These are phyloP conservation scores for Populus trichocarpa DNA, from an alignment of 441 rosid genomes.

Conservation along the genomic window DNA sequence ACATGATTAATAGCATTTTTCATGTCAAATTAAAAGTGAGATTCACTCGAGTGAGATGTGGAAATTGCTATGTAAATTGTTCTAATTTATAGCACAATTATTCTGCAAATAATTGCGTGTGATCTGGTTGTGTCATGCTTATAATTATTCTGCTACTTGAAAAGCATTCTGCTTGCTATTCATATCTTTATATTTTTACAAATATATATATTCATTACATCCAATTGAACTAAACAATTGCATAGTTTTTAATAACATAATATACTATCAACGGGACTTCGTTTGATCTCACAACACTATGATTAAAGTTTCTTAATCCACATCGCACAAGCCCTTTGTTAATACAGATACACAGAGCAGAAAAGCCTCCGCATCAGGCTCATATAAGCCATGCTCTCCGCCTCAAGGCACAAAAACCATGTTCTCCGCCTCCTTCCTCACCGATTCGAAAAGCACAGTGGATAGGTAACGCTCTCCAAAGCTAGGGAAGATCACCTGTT, in stretches of 20 bases:
- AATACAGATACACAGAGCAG: not conserved
- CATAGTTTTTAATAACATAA: not conserved
- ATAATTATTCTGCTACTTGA: too few species aligned
- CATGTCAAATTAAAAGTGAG: too few species aligned
- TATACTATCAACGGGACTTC: not conserved
- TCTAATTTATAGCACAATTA: too few species aligned
- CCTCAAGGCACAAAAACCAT: slow-evolving; percentile 34
- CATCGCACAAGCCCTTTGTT: not conserved
- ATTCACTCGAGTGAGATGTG: too few species aligned
- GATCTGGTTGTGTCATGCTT: too few species aligned
- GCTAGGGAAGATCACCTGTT: slow-evolving; percentile 47
- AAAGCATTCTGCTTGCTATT: too few species aligned
- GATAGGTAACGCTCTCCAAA: slow-evolving; percentile 53
- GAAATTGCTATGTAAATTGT: too few species aligned
- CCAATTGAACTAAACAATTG: not conserved
- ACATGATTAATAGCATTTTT: too few species aligned
- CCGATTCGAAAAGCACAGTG: slow-evolving; percentile 63
- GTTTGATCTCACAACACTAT: not conserved
- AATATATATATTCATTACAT: too few species aligned
- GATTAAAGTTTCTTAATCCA: not conserved
- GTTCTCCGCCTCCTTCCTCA: slow-evolving; percentile 2
- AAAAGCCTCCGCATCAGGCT: not conserved
- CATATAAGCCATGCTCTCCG: not conserved
- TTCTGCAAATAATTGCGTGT: too few species aligned
- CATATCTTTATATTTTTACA: too few species aligned